phyloP scores from a whole-genome alignment of 805 yeast genomes.

The Wickerhamiella vanderwaltii region DNA sequence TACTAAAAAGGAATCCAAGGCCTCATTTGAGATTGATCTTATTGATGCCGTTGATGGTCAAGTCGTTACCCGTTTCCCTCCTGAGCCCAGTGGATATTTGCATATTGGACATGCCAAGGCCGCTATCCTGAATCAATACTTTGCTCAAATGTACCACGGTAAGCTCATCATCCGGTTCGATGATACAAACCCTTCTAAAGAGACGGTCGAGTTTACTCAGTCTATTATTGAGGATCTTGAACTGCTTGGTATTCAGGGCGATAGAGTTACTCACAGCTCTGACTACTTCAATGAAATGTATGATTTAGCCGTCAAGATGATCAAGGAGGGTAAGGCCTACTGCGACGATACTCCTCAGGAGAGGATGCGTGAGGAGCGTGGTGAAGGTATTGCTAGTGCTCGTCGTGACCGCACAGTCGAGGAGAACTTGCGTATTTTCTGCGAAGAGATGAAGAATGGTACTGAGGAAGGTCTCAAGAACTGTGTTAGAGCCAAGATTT shows the following conservation, averaged over 20 bases:
- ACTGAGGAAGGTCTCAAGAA: conserved; percentile 84
- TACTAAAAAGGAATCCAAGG: conserved; percentile 74
- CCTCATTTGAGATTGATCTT: conserved; percentile 86
- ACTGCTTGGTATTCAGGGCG: conserved; percentile 80
- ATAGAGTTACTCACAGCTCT: conserved; percentile 75
- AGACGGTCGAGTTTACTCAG: conserved; percentile 87
- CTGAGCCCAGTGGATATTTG: conserved; percentile 98
- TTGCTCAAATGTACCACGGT: conserved; percentile 92
- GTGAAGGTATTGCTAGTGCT: conserved; percentile 86
- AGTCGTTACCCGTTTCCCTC: conserved; percentile 98
- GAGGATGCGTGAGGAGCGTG: conserved; percentile 96
- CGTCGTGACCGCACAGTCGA: conserved; percentile 90
- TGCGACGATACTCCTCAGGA: conserved; percentile 94
- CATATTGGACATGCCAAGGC: conserved; percentile 99
- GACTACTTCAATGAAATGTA: conserved; percentile 90
- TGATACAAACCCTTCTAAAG: conserved; percentile 96
- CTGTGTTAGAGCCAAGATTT: conserved; percentile 95
- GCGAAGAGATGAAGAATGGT: conserved; percentile 85
- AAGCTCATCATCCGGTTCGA: conserved; percentile 93
- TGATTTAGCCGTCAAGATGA: conserved; percentile 70
- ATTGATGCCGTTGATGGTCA: conserved; percentile 85
- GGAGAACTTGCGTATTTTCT: conserved; percentile 77
- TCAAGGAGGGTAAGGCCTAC: conserved; percentile 92
- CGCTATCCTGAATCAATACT: conserved; percentile 90
- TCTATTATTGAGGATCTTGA: conserved; percentile 86